A percentile compares a stretch with the other conserved stretches of the same genome.
phyloP scores from a whole-genome alignment of 306 rosid genomes.

The Trichosanthes cucumerina region DNA sequence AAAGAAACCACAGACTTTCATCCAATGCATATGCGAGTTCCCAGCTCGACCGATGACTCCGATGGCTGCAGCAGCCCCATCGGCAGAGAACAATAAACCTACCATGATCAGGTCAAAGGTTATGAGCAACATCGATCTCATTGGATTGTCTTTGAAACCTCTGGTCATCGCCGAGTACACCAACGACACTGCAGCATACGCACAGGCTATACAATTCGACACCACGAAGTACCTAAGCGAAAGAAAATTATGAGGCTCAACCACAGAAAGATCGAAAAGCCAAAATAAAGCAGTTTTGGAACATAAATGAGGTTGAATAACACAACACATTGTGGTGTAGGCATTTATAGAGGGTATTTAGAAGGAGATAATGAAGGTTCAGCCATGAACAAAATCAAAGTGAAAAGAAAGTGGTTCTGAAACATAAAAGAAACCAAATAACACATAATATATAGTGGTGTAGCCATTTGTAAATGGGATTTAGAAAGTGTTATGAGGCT shows the following conservation, averaged over 20 bases:
- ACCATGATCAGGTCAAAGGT: constrained; percentile 25
- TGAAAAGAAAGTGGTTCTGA: not conserved
- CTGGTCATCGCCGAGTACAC: constrained; percentile 11
- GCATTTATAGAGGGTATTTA: not conserved
- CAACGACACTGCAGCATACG: constrained; percentile 38
- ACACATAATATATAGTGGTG: not conserved
- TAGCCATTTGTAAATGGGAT: not conserved
- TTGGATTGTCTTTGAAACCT: constrained; percentile 12
- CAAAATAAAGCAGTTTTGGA: not conserved
- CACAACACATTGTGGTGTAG: not conserved
- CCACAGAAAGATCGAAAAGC: not conserved
- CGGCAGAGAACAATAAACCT: constrained; percentile 41
- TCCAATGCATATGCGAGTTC: constrained; percentile 53
- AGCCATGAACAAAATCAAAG: not conserved
- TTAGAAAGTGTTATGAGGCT: not conserved
- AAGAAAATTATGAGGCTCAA: not conserved
- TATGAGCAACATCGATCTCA: constrained; percentile 11
- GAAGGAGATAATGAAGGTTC: not conserved
- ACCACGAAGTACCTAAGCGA: constrained; percentile 42
- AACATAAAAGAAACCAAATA: not conserved
- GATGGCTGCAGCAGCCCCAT: constrained; percentile 45
- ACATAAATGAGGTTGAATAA: not conserved
- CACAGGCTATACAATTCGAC: constrained; percentile 46
- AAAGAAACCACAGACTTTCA: constrained; percentile 41
- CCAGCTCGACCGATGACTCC: constrained; percentile 40